Evolutionary conservation across 169 alveolate species (phyloP).

Genomic region (Ichthyophthirius multifiliis): DNA sequence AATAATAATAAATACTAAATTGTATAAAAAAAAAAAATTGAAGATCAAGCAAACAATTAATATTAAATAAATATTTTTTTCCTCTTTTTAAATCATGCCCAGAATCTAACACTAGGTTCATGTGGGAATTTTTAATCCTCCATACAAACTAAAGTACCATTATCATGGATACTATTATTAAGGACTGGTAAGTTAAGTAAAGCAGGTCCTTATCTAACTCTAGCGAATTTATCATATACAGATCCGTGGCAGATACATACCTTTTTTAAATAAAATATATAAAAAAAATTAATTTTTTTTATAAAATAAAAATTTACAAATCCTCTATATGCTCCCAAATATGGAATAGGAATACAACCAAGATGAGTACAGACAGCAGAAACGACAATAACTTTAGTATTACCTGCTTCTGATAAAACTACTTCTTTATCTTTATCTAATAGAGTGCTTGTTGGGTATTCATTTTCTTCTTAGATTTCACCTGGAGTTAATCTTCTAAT

Average conservation of each 20-base stretch:
- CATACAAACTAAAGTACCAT: slow-evolving; percentile 63
- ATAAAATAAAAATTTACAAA: not conserved
- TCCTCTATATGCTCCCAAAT: slow-evolving; percentile 74
- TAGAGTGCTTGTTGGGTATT: slow-evolving; percentile 50
- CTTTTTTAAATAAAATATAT: slow-evolving; percentile 47
- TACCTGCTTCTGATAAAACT: slow-evolving; percentile 69
- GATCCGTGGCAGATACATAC: slow-evolving; percentile 85
- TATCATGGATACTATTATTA: slow-evolving; percentile 56
- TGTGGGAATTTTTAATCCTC: slow-evolving; percentile 71
- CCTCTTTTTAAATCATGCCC: slow-evolving; percentile 43
- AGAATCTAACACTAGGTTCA: slow-evolving; percentile 61
- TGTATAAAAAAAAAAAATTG: too few relatives aligned
- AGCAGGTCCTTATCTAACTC: slow-evolving; percentile 85
- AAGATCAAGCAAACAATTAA: too few relatives aligned
- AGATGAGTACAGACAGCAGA: slow-evolving; percentile 82
- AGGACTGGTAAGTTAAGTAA: slow-evolving; percentile 65
- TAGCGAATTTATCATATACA: slow-evolving; percentile 79
- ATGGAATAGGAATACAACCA: slow-evolving; percentile 85
- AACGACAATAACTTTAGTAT: slow-evolving; percentile 75
- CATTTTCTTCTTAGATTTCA: slow-evolving; percentile 64
- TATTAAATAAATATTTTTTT: too few relatives aligned
- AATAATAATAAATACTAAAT: too few relatives aligned
- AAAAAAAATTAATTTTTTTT: not conserved
- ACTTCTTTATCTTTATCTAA: slow-evolving; percentile 59
- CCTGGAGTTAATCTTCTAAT: slow-evolving; percentile 72